Percentiles rank a stretch among this genome's conserved stretches.
Conservation (phyloP, 352 stramenopile species). For the Phytophthora foliorum region DNA sequence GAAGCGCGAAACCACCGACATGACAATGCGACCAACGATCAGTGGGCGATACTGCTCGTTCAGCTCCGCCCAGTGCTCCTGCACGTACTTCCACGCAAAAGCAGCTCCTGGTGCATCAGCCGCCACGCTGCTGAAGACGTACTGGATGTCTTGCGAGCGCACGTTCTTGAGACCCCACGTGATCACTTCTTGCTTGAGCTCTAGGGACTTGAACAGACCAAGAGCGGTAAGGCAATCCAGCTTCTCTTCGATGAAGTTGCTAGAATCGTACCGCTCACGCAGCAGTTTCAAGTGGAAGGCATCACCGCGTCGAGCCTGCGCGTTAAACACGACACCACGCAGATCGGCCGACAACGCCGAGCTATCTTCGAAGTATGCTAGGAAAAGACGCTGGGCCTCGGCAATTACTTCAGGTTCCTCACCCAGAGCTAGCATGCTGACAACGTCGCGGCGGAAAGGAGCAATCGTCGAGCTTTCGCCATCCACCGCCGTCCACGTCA, state of each 20-base stretch:
- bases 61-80: conserved; percentile 73
- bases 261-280: conserved; percentile 71
- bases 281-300: conserved; percentile 53
- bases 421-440: conserved; percentile 72
- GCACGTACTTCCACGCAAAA: conserved; percentile 79
- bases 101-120: conserved; percentile 57
- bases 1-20: conserved; percentile 68
- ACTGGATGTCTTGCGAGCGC: conserved; percentile 88
- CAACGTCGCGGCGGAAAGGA: conserved; percentile 79
- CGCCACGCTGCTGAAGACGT: conserved; percentile 80
- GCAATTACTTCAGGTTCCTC: conserved; percentile 61
- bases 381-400: conserved; percentile 66
- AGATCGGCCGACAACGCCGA: conserved; percentile 69
- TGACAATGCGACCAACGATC: conserved; percentile 78
- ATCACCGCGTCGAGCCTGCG: conserved; percentile 60
- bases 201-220: conserved; percentile 64
- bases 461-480: conserved; percentile 58
- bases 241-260: conserved; percentile 87
- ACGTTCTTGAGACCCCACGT: conserved; percentile 75
- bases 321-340: conserved; percentile 71
- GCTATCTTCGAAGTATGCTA: conserved; percentile 62
- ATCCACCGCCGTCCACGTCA: conserved; percentile 56
- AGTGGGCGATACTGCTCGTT: conserved; percentile 70
- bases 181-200: conserved; percentile 74
- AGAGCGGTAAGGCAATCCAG: conserved; percentile 81